Evolutionary conservation across 2,329 filamentous ascomycete genomes (phyloP).

Genomic region (Cylindrodendrum hubeiense): DNA sequence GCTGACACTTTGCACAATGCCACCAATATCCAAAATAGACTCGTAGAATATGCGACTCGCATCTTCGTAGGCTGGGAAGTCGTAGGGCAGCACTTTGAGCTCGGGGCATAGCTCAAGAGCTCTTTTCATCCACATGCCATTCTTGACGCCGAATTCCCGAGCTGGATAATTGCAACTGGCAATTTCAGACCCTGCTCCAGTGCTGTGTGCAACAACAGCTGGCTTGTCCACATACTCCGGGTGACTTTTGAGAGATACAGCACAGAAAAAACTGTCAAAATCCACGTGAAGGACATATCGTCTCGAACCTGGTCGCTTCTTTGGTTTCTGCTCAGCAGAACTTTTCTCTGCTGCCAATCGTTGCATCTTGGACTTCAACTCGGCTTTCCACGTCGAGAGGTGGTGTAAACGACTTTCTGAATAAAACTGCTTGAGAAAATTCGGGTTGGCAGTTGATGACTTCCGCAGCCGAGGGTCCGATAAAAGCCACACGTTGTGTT

Average conservation of each 20-base stretch:
- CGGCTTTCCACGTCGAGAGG: constrained; percentile 95
- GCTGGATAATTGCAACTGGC: constrained; percentile 98
- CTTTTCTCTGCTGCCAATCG: constrained; percentile 79
- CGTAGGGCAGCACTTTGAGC: constrained; percentile 91
- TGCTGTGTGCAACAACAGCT: constrained; percentile 88
- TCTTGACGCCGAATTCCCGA: constrained; percentile 87
- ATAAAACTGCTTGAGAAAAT: constrained; percentile 95
- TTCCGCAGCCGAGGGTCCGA: constrained; percentile 88
- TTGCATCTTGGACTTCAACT: constrained; percentile 91
- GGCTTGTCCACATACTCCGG: constrained; percentile 85
- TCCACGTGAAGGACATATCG: constrained; percentile 95
- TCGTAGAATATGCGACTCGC: constrained; percentile 91
- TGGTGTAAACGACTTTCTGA: constrained; percentile 95
- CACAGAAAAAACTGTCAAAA: constrained; percentile 98
- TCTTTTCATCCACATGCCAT: constrained; percentile 99
- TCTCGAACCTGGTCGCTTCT: constrained; percentile 72
- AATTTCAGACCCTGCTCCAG: constrained; percentile 90
- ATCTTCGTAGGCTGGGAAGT: constrained; percentile 94
- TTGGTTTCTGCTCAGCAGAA: constrained; percentile 55
- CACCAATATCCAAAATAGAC: constrained; percentile 82
- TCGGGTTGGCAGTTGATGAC: constrained; percentile 90
- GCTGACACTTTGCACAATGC: constrained; percentile 93
- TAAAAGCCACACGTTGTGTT: constrained; percentile 89
- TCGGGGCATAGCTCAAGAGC: constrained; percentile 87
- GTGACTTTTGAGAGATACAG: constrained; percentile 83